Percentiles rank a stretch among this genome's conserved stretches.
These are phyloP conservation scores for Fennellomyces sp. DNA, from an alignment of 371 early-diverging fungal species.

Conservation along the genomic window DNA sequence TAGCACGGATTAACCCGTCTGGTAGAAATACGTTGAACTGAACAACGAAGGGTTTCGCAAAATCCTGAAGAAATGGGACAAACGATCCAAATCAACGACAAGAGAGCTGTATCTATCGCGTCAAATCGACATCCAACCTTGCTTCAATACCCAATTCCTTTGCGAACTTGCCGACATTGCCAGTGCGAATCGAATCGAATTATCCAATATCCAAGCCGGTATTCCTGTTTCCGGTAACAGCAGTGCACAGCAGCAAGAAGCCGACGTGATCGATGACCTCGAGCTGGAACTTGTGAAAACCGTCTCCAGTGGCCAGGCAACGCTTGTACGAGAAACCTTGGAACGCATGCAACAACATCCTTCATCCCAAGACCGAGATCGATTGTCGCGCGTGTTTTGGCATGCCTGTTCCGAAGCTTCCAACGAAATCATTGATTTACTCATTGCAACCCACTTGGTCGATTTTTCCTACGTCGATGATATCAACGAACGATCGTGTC, in stretches of 20 bases:
- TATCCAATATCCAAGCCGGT: conserved; percentile 55
- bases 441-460: conserved; percentile 68
- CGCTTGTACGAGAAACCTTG: conserved; percentile 63
- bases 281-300: conserved; percentile 67
- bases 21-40: conserved; percentile 91
- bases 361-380: conserved; percentile 49
- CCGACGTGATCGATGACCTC: conserved; percentile 56
- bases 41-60: conserved; percentile 96
- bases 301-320: conserved; percentile 47
- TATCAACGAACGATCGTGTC: conserved; percentile 85
- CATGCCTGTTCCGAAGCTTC: conserved; percentile 78
- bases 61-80: conserved; percentile 98
- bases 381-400: conserved; percentile 80
- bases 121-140: conserved; percentile 94
- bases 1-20: neutral
- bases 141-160: conserved; percentile 90
- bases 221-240: conserved; percentile 21
- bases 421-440: conserved; percentile 54
- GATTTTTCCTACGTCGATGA: conserved; percentile 86
- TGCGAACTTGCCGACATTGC: conserved; percentile 88
- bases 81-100: conserved; percentile 90
- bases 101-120: conserved; percentile 94
- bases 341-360: conserved; percentile 51
- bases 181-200: conserved; percentile 65
- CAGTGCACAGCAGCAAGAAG: conserved; percentile 7